A percentile compares a stretch with the other conserved stretches of the same genome.
Evolutionary conservation across 1,284 basidiomycete genomes (phyloP).

Genomic region (Apiotrichum porosum): DNA sequence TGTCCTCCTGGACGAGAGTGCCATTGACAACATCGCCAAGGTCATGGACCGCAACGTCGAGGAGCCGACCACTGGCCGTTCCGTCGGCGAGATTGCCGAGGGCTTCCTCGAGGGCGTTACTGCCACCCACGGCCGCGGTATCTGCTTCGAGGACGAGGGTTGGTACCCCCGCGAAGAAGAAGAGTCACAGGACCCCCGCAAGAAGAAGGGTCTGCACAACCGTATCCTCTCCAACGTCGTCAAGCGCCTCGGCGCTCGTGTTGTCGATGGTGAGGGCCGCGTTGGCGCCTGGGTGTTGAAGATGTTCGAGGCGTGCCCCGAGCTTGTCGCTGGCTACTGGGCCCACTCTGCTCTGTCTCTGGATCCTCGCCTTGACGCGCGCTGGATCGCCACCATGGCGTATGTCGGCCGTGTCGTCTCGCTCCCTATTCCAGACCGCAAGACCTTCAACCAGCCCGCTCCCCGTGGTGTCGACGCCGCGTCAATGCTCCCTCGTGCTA

Average conservation of each 20-base stretch:
- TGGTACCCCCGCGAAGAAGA: slow-evolving; percentile 72
- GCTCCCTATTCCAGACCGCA: slow-evolving; percentile 60
- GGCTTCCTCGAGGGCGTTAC: slow-evolving; percentile 86
- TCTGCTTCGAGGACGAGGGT: slow-evolving; percentile 83
- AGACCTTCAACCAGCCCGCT: slow-evolving; percentile 54
- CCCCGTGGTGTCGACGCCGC: slow-evolving; percentile 25
- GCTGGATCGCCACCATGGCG: slow-evolving; percentile 82
- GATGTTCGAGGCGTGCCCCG: slow-evolving; percentile 74
- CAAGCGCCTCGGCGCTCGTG: slow-evolving; percentile 59
- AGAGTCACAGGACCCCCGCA: slow-evolving; percentile 22
- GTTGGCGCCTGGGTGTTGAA: slow-evolving; percentile 71
- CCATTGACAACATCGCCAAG: slow-evolving; percentile 66
- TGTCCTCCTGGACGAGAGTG: slow-evolving; percentile 49
- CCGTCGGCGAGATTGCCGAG: slow-evolving; percentile 72
- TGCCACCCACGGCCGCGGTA: slow-evolving; percentile 71
- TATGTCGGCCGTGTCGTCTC: slow-evolving; percentile 73
- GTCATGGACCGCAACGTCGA: slow-evolving; percentile 69
- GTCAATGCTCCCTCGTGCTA: slow-evolving; percentile 56
- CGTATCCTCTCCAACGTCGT: slow-evolving; percentile 74
- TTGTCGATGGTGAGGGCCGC: slow-evolving; percentile 77
- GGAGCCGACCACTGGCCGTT: slow-evolving; percentile 53
- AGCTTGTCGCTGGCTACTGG: slow-evolving; percentile 80
- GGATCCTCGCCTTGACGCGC: slow-evolving; percentile 78
- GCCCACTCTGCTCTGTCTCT: slow-evolving; percentile 65
- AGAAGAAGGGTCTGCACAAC: slow-evolving; percentile 63